Evolutionary conservation across 108 stramenopile genomes (phyloP), one percentile per base, ranked within the genome.

Genomic region (Skeletonema marinoi): DNA sequence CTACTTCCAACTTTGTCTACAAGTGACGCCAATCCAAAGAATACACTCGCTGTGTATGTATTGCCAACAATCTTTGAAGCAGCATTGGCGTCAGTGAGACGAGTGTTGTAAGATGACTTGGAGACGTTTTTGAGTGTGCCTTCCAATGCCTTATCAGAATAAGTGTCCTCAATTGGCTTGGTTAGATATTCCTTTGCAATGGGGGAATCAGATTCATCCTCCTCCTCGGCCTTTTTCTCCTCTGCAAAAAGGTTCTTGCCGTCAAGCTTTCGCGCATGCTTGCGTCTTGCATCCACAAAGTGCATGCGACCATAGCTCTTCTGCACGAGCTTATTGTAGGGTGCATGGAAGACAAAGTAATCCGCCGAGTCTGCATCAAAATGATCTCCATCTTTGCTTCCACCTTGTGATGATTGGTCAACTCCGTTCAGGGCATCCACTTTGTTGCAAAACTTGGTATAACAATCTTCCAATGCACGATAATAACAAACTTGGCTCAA

Each of bases 271-370:
- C 71, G 73, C 13, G 21, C 78, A 63, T 73, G 66, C 21, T 73
- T 62, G 19, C 89, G 84, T 21, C 90, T 71, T 33, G 96, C 93
- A 86, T 99, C 98, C 51, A 93, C 48, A 56, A 94, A 88, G 58
- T 92, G 83, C 74, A 99, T 81, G 32, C 98, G 93, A 13, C 83
- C 96, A 77, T 87, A 96, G 38, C 88, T 87, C 87, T 99, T 98
- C 80, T 97, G 95, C 50, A 99, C 98, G 66, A 99, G 84, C 82
- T 99, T 99, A 82, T 98, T 98, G 94, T 99, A 99, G 9, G 98
- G 98, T 2, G 97, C 92, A 87, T 99, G 98, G 77, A 98, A 98
- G 51, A 96, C 90, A 72, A 92, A 92, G 86, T 95, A 97, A 74
- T 98, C 96, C 7, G 93, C 87, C 17, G 86, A 81, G 6, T 82